Evolutionary conservation across 2,329 filamentous ascomycete genomes (phyloP), one percentile per base, ranked within the genome.

Genomic region (Ophiostoma perfectum): DNA sequence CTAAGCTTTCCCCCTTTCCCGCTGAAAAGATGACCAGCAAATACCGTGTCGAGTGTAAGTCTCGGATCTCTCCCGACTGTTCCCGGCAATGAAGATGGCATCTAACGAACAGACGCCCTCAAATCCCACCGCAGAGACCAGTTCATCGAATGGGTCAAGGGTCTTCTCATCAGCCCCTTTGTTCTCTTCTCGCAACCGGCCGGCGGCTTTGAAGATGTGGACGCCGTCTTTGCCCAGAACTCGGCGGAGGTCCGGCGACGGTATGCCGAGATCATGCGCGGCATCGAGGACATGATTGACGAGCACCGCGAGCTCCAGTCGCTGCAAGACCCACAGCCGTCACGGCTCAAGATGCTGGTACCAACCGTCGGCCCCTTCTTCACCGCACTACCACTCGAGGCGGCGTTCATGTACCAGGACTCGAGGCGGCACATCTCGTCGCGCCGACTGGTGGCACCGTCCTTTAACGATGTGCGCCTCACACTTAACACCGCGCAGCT

Each of bases 171-270:
- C 1, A 94, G 98, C 0, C 95, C 95, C 0, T 99, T 99, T 76
- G 94, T 99, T 52, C 86, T 99, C 67, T 93, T 97, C 78, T 97
- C 94, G 1, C 93, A 98, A 76, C 95, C 95, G 3, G 96, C 92
- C 0, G 92, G 92, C 27, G 87, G 93, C 58, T 93, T 94, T 74
- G 89, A 93, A 72, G 83, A 86, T 68, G 84, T 87, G 73, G 86
- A 86, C 70, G 82, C 85, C 67, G 85, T 83, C 68, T 85, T 94
- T 66, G 45, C 84, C 62, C 84, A 88, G 69, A 93, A 94, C 82
- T 91, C 91, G 4, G 86, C 87, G 69, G 89, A 91, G 75, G 91
- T 94, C 39, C 92, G 95, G 75, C 84, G 90, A 68, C 88, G 95
- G 71, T 99, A 98, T 80, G 91, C 91, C 64, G 94, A 99, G 78